Percentiles rank a stretch among this genome's conserved stretches.
phyloP scores from a whole-genome alignment of 805 yeast species.

The Lachancea nothofagi region DNA sequence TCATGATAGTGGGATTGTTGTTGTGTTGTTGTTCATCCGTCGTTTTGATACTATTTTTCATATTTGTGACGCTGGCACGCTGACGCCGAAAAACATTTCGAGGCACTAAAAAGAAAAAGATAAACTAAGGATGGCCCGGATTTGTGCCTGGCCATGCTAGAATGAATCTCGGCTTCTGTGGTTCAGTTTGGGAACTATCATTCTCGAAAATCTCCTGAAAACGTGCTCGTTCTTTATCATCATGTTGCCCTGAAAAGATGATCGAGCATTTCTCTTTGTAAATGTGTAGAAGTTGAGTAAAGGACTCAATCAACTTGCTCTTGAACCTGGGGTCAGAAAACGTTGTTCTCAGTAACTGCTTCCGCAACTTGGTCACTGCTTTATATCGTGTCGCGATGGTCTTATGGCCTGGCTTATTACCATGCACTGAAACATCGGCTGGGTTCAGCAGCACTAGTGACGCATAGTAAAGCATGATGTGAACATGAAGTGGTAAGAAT shows the following conservation, averaged over 20 bases:
- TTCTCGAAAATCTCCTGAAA: constrained; percentile 14
- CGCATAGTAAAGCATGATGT: constrained; percentile 65
- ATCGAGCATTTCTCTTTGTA: constrained; percentile 14
- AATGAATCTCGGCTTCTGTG: constrained; percentile 27
- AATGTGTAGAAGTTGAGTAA: constrained; percentile 17
- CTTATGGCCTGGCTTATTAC: constrained; percentile 12
- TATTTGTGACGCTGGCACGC: background rate
- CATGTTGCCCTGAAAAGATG: constrained; percentile 11
- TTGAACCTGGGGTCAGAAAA: constrained; percentile 54
- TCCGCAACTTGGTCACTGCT: constrained; percentile 40
- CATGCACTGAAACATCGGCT: constrained; percentile 29
- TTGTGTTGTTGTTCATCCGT: background rate
- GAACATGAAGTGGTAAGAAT: constrained; percentile 69
- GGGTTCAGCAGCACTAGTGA: constrained; percentile 51
- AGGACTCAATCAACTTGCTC: constrained; percentile 34
- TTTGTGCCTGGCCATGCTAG: constrained; percentile 65
- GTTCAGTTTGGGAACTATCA: constrained; percentile 18
- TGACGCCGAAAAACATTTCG: background rate
- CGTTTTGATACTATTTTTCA: background rate
- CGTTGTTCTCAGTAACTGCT: constrained; percentile 38
- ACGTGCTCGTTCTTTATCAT: constrained; percentile 18
- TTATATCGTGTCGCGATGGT: constrained; percentile 30
- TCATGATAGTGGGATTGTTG: too few relatives aligned
- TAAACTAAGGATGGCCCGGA: constrained; percentile 51
- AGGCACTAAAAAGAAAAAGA: background rate